Evolutionary conservation across 2,329 filamentous ascomycete genomes (phyloP).

Genomic region (Gnomoniopsis smithogilvyi): DNA sequence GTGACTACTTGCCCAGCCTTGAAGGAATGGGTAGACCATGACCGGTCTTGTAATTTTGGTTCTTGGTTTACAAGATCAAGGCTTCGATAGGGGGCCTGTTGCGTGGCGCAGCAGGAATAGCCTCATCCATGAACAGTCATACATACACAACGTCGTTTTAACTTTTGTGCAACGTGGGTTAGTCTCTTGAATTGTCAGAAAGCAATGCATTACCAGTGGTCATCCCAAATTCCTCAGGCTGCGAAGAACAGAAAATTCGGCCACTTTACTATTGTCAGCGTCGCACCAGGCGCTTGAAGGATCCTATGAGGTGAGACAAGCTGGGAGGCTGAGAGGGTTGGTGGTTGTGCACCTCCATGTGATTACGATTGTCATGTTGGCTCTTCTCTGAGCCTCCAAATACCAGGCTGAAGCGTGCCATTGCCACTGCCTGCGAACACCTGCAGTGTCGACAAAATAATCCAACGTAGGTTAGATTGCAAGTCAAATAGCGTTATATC

Average conservation of each 20-base stretch:
- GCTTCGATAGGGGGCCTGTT: neutral
- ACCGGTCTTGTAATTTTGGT: neutral
- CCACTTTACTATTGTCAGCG: neutral
- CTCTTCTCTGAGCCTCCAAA: neutral
- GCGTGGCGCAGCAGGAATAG: neutral
- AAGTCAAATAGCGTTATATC: neutral
- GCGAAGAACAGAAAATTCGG: neutral
- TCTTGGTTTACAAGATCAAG: neutral
- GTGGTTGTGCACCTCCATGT: neutral
- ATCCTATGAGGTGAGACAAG: neutral
- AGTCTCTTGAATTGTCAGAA: neutral
- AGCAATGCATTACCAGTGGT: neutral
- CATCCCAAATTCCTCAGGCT: neutral
- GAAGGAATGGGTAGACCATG: neutral
- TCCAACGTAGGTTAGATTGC: neutral
- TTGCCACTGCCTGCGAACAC: neutral
- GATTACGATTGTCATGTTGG: neutral
- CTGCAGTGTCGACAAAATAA: neutral
- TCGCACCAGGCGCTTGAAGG: neutral
- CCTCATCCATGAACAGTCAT: neutral
- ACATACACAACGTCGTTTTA: neutral
- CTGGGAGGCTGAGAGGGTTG: neutral
- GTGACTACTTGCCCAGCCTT: neutral
- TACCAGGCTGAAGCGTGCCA: too few relatives aligned
- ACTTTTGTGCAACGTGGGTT: neutral